Base-by-base conservation (phyloP, 164 flowering plant species). In the Houttuynia cordata region DNA sequence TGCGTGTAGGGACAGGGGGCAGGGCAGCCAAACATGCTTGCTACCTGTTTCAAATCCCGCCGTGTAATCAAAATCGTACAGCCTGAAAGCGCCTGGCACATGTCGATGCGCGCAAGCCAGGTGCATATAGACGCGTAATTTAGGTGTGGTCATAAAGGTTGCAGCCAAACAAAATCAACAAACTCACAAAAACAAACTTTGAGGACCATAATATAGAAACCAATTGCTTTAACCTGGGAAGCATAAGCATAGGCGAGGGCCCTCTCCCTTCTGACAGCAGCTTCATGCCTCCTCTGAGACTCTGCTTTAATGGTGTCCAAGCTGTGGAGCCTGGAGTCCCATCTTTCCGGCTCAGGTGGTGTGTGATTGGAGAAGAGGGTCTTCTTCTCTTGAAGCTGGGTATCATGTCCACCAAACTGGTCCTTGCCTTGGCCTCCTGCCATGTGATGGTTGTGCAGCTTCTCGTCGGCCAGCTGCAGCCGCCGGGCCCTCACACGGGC, bases 191-290 rank as follows among this genome's bases (percentile, higher is more conserved):
- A n/a, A n/a, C n/a, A n/a, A n/a, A n/a, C n/a, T n/a, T n/a, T n/a
- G n/a, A n/a, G n/a, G n/a, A n/a, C n/a, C n/a, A n/a, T n/a, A n/a
- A n/a, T n/a, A n/a, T n/a, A n/a, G n/a, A n/a, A n/a, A n/a, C n/a
- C n/a, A n/a, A n/a, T n/a, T n/a, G n/a, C n/a, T n/a, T n/a, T n/a
- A n/a, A 92, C 97, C 91, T 87, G 86, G 66, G 74, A 77, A 40
- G 73, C 67, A 59, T 67, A 82, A 58, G 98, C 96, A 73, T 85
- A 93, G 57, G 97, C 97, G 63, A 93, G 92, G 34, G 88, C 91
- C 59, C 90, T 75, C 45, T 93, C 98, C 49, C 83, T 72, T 57
- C 76, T 85, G 68, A 84, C 64, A 23, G 74, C 69, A 22, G 77
- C 82, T 24, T 86, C 91, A 53, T 78, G 81, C 62, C 79, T 83